phyloP scores from a whole-genome alignment of 2,329 filamentous ascomycete species.

The Diaporthe batatas region DNA sequence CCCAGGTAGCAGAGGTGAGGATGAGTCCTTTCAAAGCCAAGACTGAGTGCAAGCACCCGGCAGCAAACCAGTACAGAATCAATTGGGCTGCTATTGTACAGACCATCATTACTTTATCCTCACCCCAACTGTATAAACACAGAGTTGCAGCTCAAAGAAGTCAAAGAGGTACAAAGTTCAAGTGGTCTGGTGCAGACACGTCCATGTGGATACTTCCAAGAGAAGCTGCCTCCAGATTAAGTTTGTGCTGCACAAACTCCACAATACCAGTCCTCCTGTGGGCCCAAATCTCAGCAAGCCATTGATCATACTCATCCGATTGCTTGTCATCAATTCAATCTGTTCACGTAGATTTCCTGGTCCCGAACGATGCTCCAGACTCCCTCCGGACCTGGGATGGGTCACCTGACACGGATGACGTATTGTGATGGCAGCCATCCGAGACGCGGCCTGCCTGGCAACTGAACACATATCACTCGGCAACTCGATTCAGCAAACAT shows the following conservation, averaged over 20 bases:
- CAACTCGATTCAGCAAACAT: slow-evolving; percentile 20
- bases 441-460: neutral
- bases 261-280: slow-evolving; percentile 11
- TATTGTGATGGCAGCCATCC: slow-evolving; percentile 14
- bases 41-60: neutral
- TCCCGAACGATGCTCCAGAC: slow-evolving; percentile 13
- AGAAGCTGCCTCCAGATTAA: slow-evolving; percentile 15
- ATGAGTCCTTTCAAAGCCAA: neutral
- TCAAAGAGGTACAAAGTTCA: neutral
- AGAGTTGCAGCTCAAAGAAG: slow-evolving; percentile 5
- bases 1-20: neutral
- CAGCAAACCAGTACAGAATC: slow-evolving; percentile 7
- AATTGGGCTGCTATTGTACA: neutral
- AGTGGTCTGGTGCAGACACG: neutral
- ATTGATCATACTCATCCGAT: neutral
- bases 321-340: neutral
- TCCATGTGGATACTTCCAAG: slow-evolving; percentile 17
- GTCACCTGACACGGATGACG: slow-evolving; percentile 34
- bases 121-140: neutral
- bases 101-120: neutral
- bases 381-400: neutral
- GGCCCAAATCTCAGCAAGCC: neutral
- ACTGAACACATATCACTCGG: slow-evolving; percentile 23
- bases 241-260: neutral
- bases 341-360: neutral